Conservation (phyloP, 768 basidiomycete species). For the Hypsizygus marmoreus region DNA sequence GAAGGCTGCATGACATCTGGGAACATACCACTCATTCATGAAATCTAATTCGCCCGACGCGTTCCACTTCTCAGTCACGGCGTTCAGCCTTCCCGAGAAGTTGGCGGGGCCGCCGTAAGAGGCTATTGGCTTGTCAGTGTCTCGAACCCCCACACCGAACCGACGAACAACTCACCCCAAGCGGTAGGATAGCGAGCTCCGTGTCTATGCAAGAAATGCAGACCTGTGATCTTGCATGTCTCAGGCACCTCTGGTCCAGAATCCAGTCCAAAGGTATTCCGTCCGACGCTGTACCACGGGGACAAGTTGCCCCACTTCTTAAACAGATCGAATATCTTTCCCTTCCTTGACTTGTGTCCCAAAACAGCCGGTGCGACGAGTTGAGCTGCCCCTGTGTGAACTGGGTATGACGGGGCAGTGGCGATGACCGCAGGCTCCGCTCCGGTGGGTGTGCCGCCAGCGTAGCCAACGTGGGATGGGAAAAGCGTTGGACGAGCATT, state of each 20-base stretch:
- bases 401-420: constrained; percentile 77
- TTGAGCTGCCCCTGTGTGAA: constrained; percentile 69
- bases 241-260: constrained; percentile 71
- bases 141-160: constrained; percentile 3
- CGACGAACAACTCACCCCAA: constrained; percentile 47
- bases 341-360: constrained; percentile 19
- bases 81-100: constrained; percentile 56
- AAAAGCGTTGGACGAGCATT: constrained; percentile 74
- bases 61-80: constrained; percentile 58
- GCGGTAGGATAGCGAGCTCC: constrained; percentile 75
- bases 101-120: constrained; percentile 64
- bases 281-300: constrained; percentile 80
- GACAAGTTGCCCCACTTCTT: constrained; percentile 83
- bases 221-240: constrained; percentile 67
- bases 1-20: background rate
- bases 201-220: constrained; percentile 82
- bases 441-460: constrained; percentile 78
- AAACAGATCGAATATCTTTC: constrained; percentile 65
- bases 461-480: constrained; percentile 75
- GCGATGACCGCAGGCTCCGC: constrained; percentile 73
- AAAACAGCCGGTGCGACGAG: constrained; percentile 55
- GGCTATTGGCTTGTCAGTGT: constrained; percentile 33
- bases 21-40: constrained; percentile 76
- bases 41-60: constrained; percentile 69
- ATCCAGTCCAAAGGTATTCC: constrained; percentile 69